Evolutionary conservation across 129 eudicot genomes (phyloP).

Genomic region (Apium graveolens): DNA sequence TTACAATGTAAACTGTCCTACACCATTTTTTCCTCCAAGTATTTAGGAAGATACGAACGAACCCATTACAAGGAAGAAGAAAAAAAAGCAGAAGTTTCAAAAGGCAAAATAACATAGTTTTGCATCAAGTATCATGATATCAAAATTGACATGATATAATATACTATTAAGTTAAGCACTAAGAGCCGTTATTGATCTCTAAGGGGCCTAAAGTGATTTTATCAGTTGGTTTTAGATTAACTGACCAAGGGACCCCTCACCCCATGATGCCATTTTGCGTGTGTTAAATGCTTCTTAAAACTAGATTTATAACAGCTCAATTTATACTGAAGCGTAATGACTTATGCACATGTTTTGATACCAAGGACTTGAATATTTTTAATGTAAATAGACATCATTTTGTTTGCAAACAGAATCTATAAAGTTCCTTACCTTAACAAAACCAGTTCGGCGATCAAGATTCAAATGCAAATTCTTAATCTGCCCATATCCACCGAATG

Average conservation of each 20-base stretch:
- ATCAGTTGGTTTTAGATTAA: not conserved
- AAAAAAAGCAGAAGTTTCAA: not conserved
- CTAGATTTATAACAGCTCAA: not conserved
- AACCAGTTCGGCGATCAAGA: slow-evolving; percentile 96
- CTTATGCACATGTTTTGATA: not conserved
- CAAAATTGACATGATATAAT: not conserved
- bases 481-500: slow-evolving; percentile 88
- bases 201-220: not conserved
- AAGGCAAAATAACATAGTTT: not conserved
- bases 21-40: not conserved
- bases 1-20: not conserved
- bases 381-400: not conserved
- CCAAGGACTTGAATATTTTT: not conserved
- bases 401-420: not conserved
- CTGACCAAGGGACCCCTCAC: not conserved
- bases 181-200: not conserved
- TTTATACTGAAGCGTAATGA: not conserved
- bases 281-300: not conserved
- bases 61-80: not conserved
- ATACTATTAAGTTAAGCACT: not conserved
- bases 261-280: not conserved
- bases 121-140: not conserved
- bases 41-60: not conserved
- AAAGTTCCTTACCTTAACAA: slow-evolving; percentile 52
- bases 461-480: slow-evolving; percentile 86